Evolutionary conservation across 2,329 filamentous ascomycete genomes (phyloP).

Genomic region (Chaetomium strumarium): DNA sequence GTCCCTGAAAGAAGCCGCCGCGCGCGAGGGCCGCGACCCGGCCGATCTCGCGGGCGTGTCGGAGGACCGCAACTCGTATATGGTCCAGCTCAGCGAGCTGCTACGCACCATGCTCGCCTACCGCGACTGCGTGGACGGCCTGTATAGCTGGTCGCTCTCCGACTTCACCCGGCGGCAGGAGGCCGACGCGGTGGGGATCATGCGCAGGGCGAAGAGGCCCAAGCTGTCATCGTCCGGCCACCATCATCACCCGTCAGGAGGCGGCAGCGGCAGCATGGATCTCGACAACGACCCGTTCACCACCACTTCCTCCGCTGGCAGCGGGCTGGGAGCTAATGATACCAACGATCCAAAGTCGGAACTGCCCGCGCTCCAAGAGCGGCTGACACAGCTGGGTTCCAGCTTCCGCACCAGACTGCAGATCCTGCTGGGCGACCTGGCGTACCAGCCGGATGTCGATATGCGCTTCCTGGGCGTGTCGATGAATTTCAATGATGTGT

Average conservation of each 20-base stretch:
- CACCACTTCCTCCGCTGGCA: not conserved
- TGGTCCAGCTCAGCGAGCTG: slow-evolving; percentile 85
- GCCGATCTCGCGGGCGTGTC: slow-evolving; percentile 42
- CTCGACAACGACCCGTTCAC: slow-evolving; percentile 33
- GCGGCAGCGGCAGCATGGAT: slow-evolving; percentile 36
- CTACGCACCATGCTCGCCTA: slow-evolving; percentile 91
- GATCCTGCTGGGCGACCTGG: slow-evolving; percentile 78
- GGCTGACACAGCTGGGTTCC: slow-evolving; percentile 64
- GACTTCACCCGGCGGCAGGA: slow-evolving; percentile 93
- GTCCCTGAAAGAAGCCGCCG: slow-evolving; percentile 29
- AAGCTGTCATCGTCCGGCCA: slow-evolving; percentile 3
- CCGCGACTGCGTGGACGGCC: slow-evolving; percentile 84
- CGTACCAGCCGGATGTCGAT: slow-evolving; percentile 89
- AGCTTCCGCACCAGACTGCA: slow-evolving; percentile 76
- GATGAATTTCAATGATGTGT: slow-evolving; percentile 99
- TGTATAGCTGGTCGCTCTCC: slow-evolving; percentile 91
- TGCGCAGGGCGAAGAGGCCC: slow-evolving; percentile 50
- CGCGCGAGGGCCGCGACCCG: slow-evolving; percentile 31
- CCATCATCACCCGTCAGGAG: too few relatives aligned
- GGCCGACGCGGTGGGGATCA: slow-evolving; percentile 62
- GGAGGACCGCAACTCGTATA: slow-evolving; percentile 71
- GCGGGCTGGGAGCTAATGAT: not conserved
- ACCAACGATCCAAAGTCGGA: slow-evolving; percentile 53
- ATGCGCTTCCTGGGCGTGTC: slow-evolving; percentile 93
- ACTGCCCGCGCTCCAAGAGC: slow-evolving; percentile 68